Percentiles rank a stretch among this genome's conserved stretches.
Conservation (phyloP, 345 rosid genomes). For the Camelina sativa region DNA sequence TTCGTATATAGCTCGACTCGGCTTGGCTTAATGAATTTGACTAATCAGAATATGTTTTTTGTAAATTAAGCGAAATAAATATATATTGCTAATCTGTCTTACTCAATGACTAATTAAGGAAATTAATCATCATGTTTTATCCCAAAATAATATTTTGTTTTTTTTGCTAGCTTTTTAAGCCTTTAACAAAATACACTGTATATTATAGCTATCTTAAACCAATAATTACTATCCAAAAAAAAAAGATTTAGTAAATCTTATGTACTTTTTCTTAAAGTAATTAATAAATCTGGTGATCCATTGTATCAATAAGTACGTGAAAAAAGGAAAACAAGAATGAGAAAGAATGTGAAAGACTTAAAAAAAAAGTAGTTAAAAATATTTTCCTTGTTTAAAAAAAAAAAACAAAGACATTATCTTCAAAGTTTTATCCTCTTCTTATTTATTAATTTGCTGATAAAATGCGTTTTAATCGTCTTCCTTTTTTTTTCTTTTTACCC, state of each 20-base stretch:
- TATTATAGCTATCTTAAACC: not conserved
- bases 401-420: conserved; percentile 25
- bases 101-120: not conserved
- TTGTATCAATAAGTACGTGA: not conserved
- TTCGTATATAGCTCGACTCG: not conserved
- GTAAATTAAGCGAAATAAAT: not conserved
- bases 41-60: conserved; percentile 15
- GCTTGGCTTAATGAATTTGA: conserved; percentile 23
- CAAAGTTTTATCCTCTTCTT: conserved; percentile 13
- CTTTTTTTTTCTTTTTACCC: not conserved
- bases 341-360: conserved; percentile 37
- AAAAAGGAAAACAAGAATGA: conserved; percentile 21
- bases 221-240: no score
- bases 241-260: not conserved
- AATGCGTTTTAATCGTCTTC: conserved; percentile 33
- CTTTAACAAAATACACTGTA: no score
- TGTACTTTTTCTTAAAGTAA: not conserved
- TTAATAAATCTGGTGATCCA: conserved; percentile 1
- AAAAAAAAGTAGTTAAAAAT: not conserved
- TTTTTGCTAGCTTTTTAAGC: not conserved
- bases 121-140: not conserved
- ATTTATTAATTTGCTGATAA: not conserved
- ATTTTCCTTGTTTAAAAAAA: not conserved
- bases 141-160: not conserved
- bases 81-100: not conserved